Evolutionary conservation across 169 alveolate genomes (phyloP), one percentile per base, ranked within the genome.

Genomic region (Theileria parva): DNA sequence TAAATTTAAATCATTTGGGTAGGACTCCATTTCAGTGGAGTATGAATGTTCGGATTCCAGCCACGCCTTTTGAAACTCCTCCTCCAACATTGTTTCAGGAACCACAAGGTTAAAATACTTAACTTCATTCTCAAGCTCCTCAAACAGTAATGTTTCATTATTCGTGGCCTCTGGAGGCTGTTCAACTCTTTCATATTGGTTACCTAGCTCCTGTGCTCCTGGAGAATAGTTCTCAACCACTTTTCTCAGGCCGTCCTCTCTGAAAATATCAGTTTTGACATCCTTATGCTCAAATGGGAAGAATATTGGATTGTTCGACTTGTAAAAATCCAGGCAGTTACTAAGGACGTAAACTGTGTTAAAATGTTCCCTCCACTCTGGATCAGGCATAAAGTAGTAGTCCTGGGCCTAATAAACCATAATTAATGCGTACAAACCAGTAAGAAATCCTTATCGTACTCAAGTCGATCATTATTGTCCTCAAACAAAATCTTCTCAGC

Each of bases 51-150:
- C 79, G 32, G 59, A 64, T 44, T 75, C 88, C 17, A 67, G 53
- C 88, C 88, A 81, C 25, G 25, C 50, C 19, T 74, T 81, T 59
- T 81, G 88, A 61, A 53, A 81, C 50, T 81, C 85, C 78, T 81
- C 88, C 11, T 83, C 65, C 70, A 74, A 53, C 53, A 81, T 23
- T 6, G 88, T 81, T 28, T n/a, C 69, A 23, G 88, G 85, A 2
- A 6, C 32, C 65, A 81, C 85, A 66, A 81, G 67, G 32, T 81
- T 50, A 19, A 81, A 68, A 12, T 69, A 53, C 48, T 37, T 48
- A 50, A 75, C 63, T n/a, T 48, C 28, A 32, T 27, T 48, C 32
- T 63, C 68, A 57, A 81, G 60, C 17, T 28, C 60, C 28, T 25
- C 81, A 21, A 66, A 21, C 9, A 76, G 28, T 21, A 60, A n/a